A percentile compares a stretch with the other conserved stretches of the same genome.
phyloP scores from a whole-genome alignment of 306 rosid species.

The Glycyrrhiza uralensis region DNA sequence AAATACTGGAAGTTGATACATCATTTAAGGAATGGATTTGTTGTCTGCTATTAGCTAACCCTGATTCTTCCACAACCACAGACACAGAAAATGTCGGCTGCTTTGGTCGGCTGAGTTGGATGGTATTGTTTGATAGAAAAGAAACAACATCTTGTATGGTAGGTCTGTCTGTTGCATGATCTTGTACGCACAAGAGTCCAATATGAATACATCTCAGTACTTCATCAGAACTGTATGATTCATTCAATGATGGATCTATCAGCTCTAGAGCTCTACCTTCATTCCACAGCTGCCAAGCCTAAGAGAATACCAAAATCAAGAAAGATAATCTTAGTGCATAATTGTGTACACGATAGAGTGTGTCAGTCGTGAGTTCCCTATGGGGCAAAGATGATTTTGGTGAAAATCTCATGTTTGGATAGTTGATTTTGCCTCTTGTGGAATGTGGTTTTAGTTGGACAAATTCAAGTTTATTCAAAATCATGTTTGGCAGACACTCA shows the following conservation, averaged over 20 bases:
- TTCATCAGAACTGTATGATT: background rate
- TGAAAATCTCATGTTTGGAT: no score
- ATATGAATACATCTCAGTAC: constrained; percentile 37
- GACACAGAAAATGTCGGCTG: constrained; percentile 16
- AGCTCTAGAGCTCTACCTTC: constrained; percentile 8
- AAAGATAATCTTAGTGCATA: no score
- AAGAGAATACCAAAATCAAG: background rate
- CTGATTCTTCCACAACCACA: background rate
- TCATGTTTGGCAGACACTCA: no score
- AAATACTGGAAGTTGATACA: constrained; percentile 8
- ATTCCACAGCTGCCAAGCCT: constrained; percentile 2
- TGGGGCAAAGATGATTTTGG: no score
- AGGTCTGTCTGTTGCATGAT: constrained; percentile 38
- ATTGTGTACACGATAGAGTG: no score
- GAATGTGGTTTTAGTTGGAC: no score
- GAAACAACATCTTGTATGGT: constrained; percentile 37
- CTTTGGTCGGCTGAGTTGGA: constrained; percentile 32
- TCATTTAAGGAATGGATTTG: constrained; percentile 17
- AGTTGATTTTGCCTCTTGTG: no score
- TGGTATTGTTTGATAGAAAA: constrained; percentile 29
- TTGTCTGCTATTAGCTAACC: background rate
- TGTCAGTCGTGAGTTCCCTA: no score
- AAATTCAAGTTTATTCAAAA: no score
- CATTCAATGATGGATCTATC: background rate
- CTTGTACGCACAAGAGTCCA: constrained; percentile 46